Base-by-base conservation (phyloP, 2,329 filamentous ascomycete genomes). In the Fusarium brachygibbosum region DNA sequence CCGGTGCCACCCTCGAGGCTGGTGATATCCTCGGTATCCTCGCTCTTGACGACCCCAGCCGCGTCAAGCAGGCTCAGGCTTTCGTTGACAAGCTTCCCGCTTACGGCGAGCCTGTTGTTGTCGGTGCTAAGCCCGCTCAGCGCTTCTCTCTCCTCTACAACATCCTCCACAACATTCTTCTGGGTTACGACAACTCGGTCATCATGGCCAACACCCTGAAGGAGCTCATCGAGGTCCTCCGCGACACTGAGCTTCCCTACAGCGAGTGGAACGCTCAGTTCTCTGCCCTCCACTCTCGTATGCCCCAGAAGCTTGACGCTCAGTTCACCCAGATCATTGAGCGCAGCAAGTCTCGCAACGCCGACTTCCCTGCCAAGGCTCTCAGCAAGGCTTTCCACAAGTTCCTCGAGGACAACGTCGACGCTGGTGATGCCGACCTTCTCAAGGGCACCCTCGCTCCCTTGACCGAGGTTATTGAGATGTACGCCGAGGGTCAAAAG, bases 1-100 rank as follows among this genome's bases (percentile, higher is more conserved):
- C 96, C 68, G 96, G 96, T 79, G 93, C 96, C n/a, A 97, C 94
- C 19, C 91, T 99, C 48, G 94, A 98, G 81, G 96, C 96, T 78
- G 96, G 96, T 81, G 96, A 99, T 79, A 98, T 99, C 64, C 89
- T 99, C n/a, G 96, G 94, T 83, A 98, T 99, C 69, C 88, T 99
- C 28, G 91, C 95, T 67, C 87, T 99, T 35, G 96, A 99, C 77
- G 96, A 99, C 79, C 96, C 96, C 6, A 93, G 92, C 73, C 93
- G 94, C 75, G 94, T 99, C 77, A 98, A 99, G 87, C 94, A 97
- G 76, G 96, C 96, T 1, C 92, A 97, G 81, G 92, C 94, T 44
- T 99, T 97, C 86, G 86, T 96, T 45, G 95, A 93, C 53, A 93
- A 97, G 79, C 89, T 99, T 29, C 95, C 96, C 56, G 89, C 93